Conservation (phyloP, 1,139 yeast species). For the Yamadazyma friedrichii region DNA sequence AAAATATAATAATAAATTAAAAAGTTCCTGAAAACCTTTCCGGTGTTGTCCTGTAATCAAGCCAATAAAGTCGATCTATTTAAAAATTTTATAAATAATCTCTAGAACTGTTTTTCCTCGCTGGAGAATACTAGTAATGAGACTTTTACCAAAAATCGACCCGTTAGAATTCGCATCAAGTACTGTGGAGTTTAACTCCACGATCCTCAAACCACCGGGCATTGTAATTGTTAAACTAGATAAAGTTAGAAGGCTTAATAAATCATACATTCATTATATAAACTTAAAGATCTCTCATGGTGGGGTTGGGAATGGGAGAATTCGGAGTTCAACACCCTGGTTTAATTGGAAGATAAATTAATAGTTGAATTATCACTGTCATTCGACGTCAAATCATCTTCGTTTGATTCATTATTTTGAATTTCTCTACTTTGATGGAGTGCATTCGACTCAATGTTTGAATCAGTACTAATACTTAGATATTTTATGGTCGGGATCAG, state of each 20-base stretch:
- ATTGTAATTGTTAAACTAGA: neutral
- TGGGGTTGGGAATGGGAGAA: neutral
- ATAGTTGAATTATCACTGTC: slow-evolving; percentile 1
- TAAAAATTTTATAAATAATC: no score
- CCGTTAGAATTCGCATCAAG: slow-evolving; percentile 1
- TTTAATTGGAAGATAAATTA: neutral
- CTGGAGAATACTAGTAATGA: no score
- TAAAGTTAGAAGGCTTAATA: no score
- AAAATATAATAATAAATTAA: neutral
- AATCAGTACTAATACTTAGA: neutral
- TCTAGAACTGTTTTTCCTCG: no score
- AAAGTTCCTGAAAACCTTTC: neutral
- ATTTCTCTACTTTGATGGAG: neutral
- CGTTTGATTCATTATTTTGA: neutral
- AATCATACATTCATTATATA: no score
- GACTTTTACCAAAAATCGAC: neutral
- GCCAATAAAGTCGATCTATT: no score
- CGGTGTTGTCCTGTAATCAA: no score
- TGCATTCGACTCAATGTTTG: neutral
- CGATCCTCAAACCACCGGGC: neutral
- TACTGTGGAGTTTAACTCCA: neutral
- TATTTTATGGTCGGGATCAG: no score
- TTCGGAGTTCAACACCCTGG: neutral
- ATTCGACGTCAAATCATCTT: neutral
- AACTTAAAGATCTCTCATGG: no score